These are phyloP conservation scores for Rhizopus stolonifer DNA, from an alignment of 371 early-diverging fungal genomes.

Conservation along the genomic window DNA sequence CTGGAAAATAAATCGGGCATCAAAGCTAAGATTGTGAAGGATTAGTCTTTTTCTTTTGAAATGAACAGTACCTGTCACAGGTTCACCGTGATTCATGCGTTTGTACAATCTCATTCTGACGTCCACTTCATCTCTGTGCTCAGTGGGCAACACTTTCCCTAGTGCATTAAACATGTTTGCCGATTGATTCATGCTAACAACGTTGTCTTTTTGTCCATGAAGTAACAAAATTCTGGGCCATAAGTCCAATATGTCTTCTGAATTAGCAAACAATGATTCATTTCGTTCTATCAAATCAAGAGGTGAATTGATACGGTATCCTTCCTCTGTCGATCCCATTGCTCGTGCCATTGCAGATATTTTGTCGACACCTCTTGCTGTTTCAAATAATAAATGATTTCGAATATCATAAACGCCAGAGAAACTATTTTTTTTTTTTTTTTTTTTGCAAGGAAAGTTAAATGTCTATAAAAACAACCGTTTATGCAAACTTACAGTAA, in stretches of 20 bases:
- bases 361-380: constrained; percentile 67
- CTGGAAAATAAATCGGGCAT: constrained; percentile 37
- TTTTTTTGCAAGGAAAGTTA: too few species aligned
- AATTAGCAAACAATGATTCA: constrained; percentile 27
- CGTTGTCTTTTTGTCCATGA: constrained; percentile 48
- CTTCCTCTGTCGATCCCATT: constrained; percentile 52
- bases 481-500: constrained; percentile 38
- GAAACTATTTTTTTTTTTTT: too few species aligned
- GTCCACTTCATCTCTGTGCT: constrained; percentile 42
- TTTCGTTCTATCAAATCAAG: constrained; percentile 30
- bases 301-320: constrained; percentile 39
- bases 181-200: constrained; percentile 42
- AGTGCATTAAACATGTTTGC: constrained; percentile 43
- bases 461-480: too few species aligned
- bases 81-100: constrained; percentile 42
- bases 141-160: constrained; percentile 35
- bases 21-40: constrained; percentile 22
- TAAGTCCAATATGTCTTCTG: constrained; percentile 29
- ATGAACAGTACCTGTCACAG: constrained; percentile 47
- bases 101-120: constrained; percentile 44
- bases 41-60: neutral
- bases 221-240: constrained; percentile 44
- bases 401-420: constrained; percentile 70
- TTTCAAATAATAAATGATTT: constrained; percentile 63
- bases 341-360: constrained; percentile 72